A percentile compares a stretch with the other conserved stretches of the same genome.
These are phyloP conservation scores for Exsudoporus floridanus DNA, from an alignment of 1,284 basidiomycete genomes.

Conservation along the genomic window DNA sequence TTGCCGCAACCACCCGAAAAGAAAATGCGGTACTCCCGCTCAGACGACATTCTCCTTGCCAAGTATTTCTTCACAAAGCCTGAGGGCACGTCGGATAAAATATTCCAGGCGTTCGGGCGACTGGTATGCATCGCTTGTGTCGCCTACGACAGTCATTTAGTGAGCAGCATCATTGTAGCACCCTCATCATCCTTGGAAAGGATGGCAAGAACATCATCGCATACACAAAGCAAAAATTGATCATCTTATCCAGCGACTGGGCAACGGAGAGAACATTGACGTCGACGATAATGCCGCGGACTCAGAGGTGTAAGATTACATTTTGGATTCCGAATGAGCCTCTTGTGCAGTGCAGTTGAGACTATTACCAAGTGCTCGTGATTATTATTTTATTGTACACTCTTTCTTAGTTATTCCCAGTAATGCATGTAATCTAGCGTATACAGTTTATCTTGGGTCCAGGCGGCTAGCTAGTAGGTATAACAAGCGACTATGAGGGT, in stretches of 20 bases:
- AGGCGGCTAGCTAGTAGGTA: too few relatives aligned
- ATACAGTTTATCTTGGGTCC: background rate
- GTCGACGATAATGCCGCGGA: conserved; percentile 30
- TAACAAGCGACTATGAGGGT: too few relatives aligned
- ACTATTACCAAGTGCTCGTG: background rate
- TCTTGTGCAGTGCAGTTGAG: conserved; percentile 14
- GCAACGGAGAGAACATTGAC: conserved; percentile 56
- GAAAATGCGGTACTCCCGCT: conserved; percentile 77
- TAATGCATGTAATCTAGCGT: conserved; percentile 6
- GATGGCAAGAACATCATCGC: conserved; percentile 84
- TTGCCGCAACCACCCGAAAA: conserved; percentile 75
- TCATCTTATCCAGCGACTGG: conserved; percentile 62
- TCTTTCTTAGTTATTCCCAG: background rate
- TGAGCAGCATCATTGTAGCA: conserved; percentile 45
- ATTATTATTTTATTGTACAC: conserved; percentile 15
- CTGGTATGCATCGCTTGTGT: conserved; percentile 42
- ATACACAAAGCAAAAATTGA: conserved; percentile 83
- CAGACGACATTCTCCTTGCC: conserved; percentile 74
- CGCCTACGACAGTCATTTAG: background rate
- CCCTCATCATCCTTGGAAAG: conserved; percentile 85
- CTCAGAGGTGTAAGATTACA: conserved; percentile 25
- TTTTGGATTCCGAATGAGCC: background rate
- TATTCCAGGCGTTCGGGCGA: conserved; percentile 74
- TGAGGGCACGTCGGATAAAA: conserved; percentile 75
- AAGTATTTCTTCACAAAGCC: conserved; percentile 66